These are phyloP conservation scores for Mortierella claussenii DNA, from an alignment of 192 early-diverging fungal genomes.

Conservation along the genomic window DNA sequence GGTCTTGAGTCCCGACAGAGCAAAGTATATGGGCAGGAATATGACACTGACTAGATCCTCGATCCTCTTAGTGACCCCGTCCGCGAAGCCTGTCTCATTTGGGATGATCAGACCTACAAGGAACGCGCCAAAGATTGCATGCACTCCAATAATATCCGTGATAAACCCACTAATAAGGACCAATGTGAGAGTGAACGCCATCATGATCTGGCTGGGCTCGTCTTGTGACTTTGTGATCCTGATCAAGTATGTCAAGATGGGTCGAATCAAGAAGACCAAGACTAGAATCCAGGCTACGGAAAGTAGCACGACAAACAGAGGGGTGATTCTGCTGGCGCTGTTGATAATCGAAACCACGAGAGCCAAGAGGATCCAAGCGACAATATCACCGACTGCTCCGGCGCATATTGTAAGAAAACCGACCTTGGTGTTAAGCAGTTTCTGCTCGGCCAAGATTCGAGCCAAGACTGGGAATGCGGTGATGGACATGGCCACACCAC, in stretches of 20 bases:
- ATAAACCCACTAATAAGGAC: conserved; percentile 80
- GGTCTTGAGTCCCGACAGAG: conserved; percentile 91
- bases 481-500: conserved; percentile 51
- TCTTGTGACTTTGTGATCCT: conserved; percentile 61
- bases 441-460: conserved; percentile 90
- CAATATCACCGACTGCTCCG: conserved; percentile 87
- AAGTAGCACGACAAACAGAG: conserved; percentile 85
- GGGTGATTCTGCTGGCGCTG: conserved; percentile 71
- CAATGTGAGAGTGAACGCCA: conserved; percentile 78
- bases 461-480: conserved; percentile 92
- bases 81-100: conserved; percentile 87
- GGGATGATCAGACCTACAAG: conserved; percentile 89
- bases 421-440: conserved; percentile 81
- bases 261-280: conserved; percentile 74
- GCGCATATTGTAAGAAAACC: conserved; percentile 87
- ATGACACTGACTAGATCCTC: conserved; percentile 90
- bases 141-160: conserved; percentile 90
- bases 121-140: conserved; percentile 95
- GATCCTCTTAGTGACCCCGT: conserved; percentile 90
- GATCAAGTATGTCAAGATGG: conserved; percentile 65
- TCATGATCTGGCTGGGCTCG: conserved; percentile 65
- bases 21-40: conserved; percentile 94
- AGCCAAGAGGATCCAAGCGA: conserved; percentile 84
- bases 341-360: conserved; percentile 90
- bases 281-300: conserved; percentile 77